phyloP scores from a whole-genome alignment of 2,329 filamentous ascomycete genomes.

The Apiospora hydei region DNA sequence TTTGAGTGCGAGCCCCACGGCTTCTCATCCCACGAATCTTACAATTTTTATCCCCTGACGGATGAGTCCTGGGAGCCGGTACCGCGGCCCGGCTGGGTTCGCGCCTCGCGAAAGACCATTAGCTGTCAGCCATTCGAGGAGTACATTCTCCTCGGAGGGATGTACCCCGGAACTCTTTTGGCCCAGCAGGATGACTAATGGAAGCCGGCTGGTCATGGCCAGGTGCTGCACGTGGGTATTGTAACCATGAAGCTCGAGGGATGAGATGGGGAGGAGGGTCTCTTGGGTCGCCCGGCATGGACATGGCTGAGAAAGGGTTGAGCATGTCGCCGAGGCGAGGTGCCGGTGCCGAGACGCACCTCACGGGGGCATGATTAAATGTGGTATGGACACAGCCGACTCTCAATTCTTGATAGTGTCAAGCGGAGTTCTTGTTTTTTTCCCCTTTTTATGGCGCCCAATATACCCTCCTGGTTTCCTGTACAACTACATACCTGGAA shows the following conservation, averaged over 20 bases:
- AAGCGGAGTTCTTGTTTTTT: constrained; percentile 10
- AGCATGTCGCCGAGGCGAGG: neutral
- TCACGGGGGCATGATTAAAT: neutral
- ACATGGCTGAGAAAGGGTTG: neutral
- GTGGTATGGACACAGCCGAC: neutral
- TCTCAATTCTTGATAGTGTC: neutral
- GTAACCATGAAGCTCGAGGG: neutral
- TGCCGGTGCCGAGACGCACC: neutral
- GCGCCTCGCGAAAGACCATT: constrained; percentile 42
- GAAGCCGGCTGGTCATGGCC: neutral
- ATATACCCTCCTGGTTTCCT: constrained; percentile 13
- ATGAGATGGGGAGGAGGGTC: constrained; percentile 8
- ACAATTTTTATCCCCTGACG: constrained; percentile 51
- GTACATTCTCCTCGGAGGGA: constrained; percentile 48
- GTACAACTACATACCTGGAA: neutral
- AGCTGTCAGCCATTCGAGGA: constrained; percentile 50
- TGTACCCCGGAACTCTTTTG: constrained; percentile 41
- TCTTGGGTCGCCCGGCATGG: neutral
- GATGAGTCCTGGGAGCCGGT: constrained; percentile 50
- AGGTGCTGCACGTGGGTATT: neutral
- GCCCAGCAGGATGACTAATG: constrained; percentile 5
- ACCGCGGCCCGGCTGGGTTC: constrained; percentile 39
- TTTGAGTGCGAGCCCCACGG: constrained; percentile 50
- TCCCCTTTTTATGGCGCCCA: neutral
- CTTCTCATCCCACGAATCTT: constrained; percentile 47